Base-by-base conservation (phyloP, 495 filamentous ascomycete species). In the Hypoxylon perforatum region DNA sequence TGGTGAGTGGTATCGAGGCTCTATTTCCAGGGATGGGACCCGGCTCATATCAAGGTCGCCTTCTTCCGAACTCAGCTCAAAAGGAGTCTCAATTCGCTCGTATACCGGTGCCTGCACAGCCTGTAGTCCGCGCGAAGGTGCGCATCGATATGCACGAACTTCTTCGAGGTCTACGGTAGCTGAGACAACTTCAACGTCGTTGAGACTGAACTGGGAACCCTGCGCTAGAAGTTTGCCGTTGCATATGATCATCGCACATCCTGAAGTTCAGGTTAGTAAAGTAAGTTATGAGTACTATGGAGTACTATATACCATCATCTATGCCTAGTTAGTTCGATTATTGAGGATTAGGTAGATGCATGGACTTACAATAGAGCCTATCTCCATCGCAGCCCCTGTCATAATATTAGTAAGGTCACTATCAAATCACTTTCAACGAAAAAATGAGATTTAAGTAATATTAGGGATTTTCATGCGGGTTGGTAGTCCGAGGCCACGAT, bases 101-200 rank as follows among this genome's bases (percentile, higher is more conserved):
- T 81, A 82, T 56, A 73, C 75, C 9, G 44, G 38, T 17, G 61
- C 45, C 11, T 62, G 17, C 19, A 56, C 76, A 9, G 87, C 85
- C 73, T 91, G 88, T 14, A 86, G 48, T 4, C 81, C 83, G 47
- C 89, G 72, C n/a, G 76, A 82, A 14, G 81, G 78, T 1, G 78
- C 70, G 17, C 70, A 84, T 10, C 90, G 78, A 52, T 74, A 84
- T 10, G 72, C 72, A 4, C 88, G 75, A 5, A 93, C 88, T 58
- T 91, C 87, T 72, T 94, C 91, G 1, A 96, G 78, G 57, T 95
- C 91, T 0, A 92, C 81, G 1, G 89, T 91, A 3, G 92, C 92
- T 9, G 87, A 91, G 18, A 91, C 74, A 4, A 96, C 90, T 70
- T 94, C 92, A 10, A 94, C 90, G 57, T 93, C 91, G 14, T 84